phyloP scores from a whole-genome alignment of 139 green algal species.

The Volvox africanus region DNA sequence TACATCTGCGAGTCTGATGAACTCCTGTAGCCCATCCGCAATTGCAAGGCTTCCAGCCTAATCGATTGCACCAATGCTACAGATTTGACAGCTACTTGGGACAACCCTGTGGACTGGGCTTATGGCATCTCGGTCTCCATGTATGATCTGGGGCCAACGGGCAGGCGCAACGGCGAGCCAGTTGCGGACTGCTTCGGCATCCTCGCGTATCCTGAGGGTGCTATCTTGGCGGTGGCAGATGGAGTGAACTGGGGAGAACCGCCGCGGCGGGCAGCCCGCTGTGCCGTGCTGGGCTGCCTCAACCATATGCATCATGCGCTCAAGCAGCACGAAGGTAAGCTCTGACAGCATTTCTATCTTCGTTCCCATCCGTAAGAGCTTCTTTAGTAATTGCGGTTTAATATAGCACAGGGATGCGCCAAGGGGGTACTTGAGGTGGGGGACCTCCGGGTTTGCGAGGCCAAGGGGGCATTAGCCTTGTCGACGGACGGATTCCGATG shows the following conservation, averaged over 20 bases:
- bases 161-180: constrained; percentile 57
- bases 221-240: constrained; percentile 57
- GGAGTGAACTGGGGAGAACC: constrained; percentile 65
- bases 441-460: no score
- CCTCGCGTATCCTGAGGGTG: constrained; percentile 43
- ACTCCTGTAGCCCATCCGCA: no score
- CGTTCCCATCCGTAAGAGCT: no score
- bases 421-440: no score
- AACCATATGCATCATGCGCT: constrained; percentile 58
- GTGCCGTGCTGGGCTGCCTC: constrained; percentile 54
- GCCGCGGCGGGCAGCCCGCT: constrained; percentile 49
- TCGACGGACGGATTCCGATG: no score
- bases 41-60: no score
- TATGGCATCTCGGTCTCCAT: constrained; percentile 60
- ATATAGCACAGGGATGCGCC: no score
- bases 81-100: constrained; percentile 32
- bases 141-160: constrained; percentile 59
- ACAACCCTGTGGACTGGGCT: constrained; percentile 36
- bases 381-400: no score
- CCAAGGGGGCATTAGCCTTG: no score
- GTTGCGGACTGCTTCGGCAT: constrained; percentile 65
- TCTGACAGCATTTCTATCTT: no score
- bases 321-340: constrained; percentile 23
- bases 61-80: not conserved
- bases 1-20: no score